Conservation (phyloP, 2,329 filamentous ascomycete genomes). For the Zasmidium cellare region DNA sequence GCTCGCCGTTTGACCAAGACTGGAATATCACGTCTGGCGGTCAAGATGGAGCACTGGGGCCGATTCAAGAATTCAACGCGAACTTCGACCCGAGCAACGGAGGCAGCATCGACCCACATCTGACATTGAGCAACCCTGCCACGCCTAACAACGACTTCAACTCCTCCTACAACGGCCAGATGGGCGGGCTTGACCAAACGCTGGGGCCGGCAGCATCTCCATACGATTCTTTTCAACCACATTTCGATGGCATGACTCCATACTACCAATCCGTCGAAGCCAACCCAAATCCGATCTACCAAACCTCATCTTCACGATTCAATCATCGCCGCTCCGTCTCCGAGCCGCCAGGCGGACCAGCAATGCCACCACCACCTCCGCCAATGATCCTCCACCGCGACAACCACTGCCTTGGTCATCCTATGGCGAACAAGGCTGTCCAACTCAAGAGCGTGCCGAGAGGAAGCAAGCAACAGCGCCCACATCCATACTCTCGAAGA, state of each 20-base stretch:
- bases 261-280: conserved; percentile 26
- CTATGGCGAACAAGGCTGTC: conserved; percentile 5
- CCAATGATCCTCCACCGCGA: conserved; percentile 26
- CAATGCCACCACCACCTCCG: conserved; percentile 3
- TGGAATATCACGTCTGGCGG: conserved; percentile 3
- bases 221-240: conserved; percentile 17
- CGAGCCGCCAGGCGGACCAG: conserved; percentile 23
- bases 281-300: conserved; percentile 9
- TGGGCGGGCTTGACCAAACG: conserved; percentile 13
- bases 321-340: conserved; percentile 27
- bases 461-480: conserved; percentile 13
- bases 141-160: conserved; percentile 7
- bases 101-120: conserved; percentile 15
- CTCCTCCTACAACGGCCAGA: conserved; percentile 1
- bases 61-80: conserved; percentile 23
- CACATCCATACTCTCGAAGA: conserved; percentile 13
- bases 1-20: conserved; percentile 19
- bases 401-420: conserved; percentile 22
- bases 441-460: conserved; percentile 17
- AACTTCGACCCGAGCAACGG: conserved; percentile 9
- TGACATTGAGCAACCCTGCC: conserved; percentile 13
- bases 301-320: conserved; percentile 12
- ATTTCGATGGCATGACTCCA: conserved; percentile 14
- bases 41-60: conserved; percentile 11
- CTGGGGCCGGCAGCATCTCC: conserved; percentile 11